Conservation (phyloP, 1,284 basidiomycete genomes). For the Puccinia novopanici region DNA sequence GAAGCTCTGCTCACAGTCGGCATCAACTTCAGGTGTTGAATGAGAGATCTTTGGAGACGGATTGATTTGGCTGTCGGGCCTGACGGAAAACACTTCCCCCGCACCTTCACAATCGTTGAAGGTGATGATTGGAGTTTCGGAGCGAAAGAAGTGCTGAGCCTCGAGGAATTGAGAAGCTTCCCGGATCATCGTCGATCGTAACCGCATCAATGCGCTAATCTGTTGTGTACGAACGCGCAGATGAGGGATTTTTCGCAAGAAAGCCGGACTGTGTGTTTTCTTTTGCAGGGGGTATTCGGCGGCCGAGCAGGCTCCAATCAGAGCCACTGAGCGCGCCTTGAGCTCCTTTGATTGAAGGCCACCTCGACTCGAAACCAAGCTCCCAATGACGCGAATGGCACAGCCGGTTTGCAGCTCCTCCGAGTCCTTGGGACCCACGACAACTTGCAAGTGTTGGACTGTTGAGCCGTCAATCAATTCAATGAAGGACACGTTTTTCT, state of each 20-base stretch:
- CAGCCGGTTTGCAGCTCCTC: slow-evolving; percentile 30
- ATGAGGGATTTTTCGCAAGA: slow-evolving; percentile 63
- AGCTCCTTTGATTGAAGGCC: slow-evolving; percentile 27
- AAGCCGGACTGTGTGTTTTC: slow-evolving; percentile 23
- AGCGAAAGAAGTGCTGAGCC: slow-evolving; percentile 71
- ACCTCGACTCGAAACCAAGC: slow-evolving; percentile 33
- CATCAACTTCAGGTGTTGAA: background rate
- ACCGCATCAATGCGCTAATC: slow-evolving; percentile 72
- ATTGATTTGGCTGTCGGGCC: slow-evolving; percentile 59
- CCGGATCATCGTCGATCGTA: slow-evolving; percentile 64
- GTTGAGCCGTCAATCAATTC: slow-evolving; percentile 44
- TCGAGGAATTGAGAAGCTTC: slow-evolving; percentile 29
- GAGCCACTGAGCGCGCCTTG: background rate
- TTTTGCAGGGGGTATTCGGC: slow-evolving; percentile 37
- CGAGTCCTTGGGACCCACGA: slow-evolving; percentile 8
- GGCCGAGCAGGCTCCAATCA: slow-evolving; percentile 21
- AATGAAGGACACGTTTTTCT: slow-evolving; percentile 28
- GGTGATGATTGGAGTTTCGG: slow-evolving; percentile 84
- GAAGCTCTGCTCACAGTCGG: slow-evolving; percentile 56
- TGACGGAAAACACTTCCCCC: slow-evolving; percentile 83
- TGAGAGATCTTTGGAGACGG: background rate
- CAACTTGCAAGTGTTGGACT: slow-evolving; percentile 33
- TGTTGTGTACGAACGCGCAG: slow-evolving; percentile 75
- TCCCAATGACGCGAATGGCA: slow-evolving; percentile 34
- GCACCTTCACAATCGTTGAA: slow-evolving; percentile 95